A percentile compares a stretch with the other conserved stretches of the same genome.
phyloP scores from a whole-genome alignment of 177 flowering plant species.

The Vitis hybrid region DNA sequence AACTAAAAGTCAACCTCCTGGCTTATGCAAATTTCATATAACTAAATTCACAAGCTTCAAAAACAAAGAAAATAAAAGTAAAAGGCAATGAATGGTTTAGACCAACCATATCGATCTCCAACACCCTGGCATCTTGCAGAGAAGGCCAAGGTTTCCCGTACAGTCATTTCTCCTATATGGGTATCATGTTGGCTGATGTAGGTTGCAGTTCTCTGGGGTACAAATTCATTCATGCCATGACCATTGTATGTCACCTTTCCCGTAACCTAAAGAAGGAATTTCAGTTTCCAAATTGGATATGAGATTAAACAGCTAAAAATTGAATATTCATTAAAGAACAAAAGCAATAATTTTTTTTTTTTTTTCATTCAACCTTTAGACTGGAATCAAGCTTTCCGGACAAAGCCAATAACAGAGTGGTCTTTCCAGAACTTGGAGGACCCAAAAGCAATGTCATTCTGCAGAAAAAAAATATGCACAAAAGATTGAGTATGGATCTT shows the following conservation, averaged over 20 bases:
- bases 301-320: background rate
- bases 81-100: no score
- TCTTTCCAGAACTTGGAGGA: conserved; percentile 59
- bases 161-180: conserved; percentile 59
- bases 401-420: conserved; percentile 43
- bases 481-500: background rate
- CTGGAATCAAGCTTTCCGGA: conserved; percentile 41
- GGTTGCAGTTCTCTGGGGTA: conserved; percentile 59
- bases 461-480: background rate
- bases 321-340: no score
- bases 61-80: no score
- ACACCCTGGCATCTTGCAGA: conserved; percentile 69
- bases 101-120: conserved; percentile 45
- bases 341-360: no score
- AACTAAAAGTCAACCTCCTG: background rate
- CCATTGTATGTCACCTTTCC: conserved; percentile 59
- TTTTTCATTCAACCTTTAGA: conserved; percentile 27
- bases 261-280: conserved; percentile 20
- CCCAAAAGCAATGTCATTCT: conserved; percentile 55
- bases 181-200: conserved; percentile 60
- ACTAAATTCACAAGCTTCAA: no score
- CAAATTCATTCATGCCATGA: conserved; percentile 46
- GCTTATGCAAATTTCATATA: background rate
- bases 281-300: background rate
- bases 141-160: conserved; percentile 62